Percentiles rank a stretch among this genome's conserved stretches.
phyloP scores from a whole-genome alignment of 2,329 filamentous ascomycete species.

The Gnomoniopsis sp. region DNA sequence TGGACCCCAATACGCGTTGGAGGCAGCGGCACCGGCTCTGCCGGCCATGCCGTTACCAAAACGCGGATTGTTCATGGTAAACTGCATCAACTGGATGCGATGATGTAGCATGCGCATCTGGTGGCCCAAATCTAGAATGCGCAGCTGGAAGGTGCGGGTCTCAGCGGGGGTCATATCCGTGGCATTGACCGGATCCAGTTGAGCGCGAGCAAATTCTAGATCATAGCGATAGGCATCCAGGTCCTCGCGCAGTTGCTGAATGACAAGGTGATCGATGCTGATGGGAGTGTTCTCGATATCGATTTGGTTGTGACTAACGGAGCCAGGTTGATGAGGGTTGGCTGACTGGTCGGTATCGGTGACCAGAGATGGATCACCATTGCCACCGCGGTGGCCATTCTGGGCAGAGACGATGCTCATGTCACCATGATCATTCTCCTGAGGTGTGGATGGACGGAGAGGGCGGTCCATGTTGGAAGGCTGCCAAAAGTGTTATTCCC shows the following conservation, averaged over 20 bases:
- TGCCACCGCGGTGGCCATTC: background rate
- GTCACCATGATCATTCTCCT: conserved; percentile 1
- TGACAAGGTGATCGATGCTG: conserved; percentile 28
- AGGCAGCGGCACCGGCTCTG: background rate
- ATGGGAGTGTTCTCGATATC: conserved; percentile 15
- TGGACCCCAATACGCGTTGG: background rate
- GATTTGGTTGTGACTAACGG: background rate
- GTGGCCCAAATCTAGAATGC: conserved; percentile 39
- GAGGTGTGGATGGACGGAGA: background rate
- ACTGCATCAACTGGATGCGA: conserved; percentile 34
- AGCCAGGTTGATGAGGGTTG: background rate
- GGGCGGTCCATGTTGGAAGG: background rate
- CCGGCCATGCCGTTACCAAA: background rate
- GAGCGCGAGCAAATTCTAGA: conserved; percentile 36
- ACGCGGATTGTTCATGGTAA: conserved; percentile 27
- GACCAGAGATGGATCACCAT: background rate
- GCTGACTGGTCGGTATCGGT: background rate
- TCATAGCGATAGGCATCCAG: conserved; percentile 40
- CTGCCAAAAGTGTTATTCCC: background rate
- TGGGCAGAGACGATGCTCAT: background rate
- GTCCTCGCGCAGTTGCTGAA: conserved; percentile 39
- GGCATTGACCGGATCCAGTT: conserved; percentile 24
- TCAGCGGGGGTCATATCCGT: conserved; percentile 38
- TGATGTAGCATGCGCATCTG: conserved; percentile 41
- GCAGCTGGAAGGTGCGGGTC: conserved; percentile 37